phyloP scores from a whole-genome alignment of 495 filamentous ascomycete genomes.

The Penicillium bialowiezense region DNA sequence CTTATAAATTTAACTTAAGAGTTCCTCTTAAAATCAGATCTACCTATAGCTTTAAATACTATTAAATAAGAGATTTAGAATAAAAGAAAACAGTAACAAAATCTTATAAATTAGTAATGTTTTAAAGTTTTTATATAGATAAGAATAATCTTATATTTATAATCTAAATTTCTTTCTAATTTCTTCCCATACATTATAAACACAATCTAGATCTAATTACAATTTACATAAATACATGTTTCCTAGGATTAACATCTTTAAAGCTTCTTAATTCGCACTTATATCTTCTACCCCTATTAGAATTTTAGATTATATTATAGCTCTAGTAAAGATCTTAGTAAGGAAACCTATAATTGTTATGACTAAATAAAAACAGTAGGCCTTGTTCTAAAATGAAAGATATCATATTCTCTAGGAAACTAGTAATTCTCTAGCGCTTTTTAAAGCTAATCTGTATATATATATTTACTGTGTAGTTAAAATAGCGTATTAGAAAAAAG shows the following conservation, averaged over 20 bases:
- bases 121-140: not conserved
- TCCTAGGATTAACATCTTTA: not conserved
- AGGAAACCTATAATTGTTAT: constrained; percentile 10
- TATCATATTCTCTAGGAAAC: constrained; percentile 16
- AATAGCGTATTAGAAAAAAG: constrained; percentile 10
- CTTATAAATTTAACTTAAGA: not conserved
- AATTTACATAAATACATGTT: not conserved
- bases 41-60: not conserved
- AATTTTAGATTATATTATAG: constrained; percentile 7
- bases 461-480: constrained; percentile 13
- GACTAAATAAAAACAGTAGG: constrained; percentile 13
- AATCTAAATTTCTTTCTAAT: not conserved
- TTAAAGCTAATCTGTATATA: constrained; percentile 11
- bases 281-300: not conserved
- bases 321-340: not conserved
- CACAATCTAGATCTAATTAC: too few species aligned
- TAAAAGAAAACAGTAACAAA: not conserved
- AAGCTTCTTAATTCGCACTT: constrained; percentile 6
- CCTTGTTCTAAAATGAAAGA: constrained; percentile 7
- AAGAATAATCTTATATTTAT: not conserved
- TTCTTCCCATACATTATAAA: too few species aligned
- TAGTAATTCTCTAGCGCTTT: constrained; percentile 16
- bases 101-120: not conserved
- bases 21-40: not conserved
- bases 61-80: too few species aligned